Evolutionary conservation across 75 land plant species (phyloP), one percentile per base, ranked within the genome.

Genomic region (Pinus taeda): DNA sequence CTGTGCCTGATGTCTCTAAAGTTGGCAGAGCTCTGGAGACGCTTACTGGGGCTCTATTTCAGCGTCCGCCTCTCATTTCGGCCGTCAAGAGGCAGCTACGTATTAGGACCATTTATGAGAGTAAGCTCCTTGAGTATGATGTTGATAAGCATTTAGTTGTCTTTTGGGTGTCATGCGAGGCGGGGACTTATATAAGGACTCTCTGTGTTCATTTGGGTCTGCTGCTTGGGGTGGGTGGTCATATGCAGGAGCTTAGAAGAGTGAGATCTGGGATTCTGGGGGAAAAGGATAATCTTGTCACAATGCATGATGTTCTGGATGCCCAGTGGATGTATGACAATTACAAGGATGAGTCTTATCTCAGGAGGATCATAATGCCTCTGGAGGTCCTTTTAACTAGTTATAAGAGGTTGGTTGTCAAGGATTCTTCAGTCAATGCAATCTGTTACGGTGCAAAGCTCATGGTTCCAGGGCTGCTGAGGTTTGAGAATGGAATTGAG

Each of bases 401-500:
- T 74, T 96, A 96, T 74, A 93, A 93, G 88, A 76, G 98, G 49
- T 57, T 92, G 53, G 98, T 96, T 37, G 97, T 96, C 24, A 96
- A 96, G 84, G 98, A 96, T 73, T 90, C 95, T 4, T 90, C 97
- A 15, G 98, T 96, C 57, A 96, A 96, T 83, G 98, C 98, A 6
- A 96, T 96, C 58, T 96, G 98, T 45, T 96, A 96, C 74, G 98
- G 98, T 14, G 98, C 98, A 6, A 96, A 96, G 85, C 77, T 96
- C 76, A 96, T 96, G 98, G 93, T 96, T 84, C 98, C 98, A 0
- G 98, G 98, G 71, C 74, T 96, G 57, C 61, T 96, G 77, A 83
- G 98, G 76, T 96, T 92, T 82, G 98, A 96, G 86, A 93, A 95
- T 80, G 95, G 84, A 14, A 85, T 93, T 53, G 98, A 91, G 71